Percentiles rank a stretch among this genome's conserved stretches.
Evolutionary conservation across 495 filamentous ascomycete genomes (phyloP).

Genomic region (Penicillium bovifimosum): DNA sequence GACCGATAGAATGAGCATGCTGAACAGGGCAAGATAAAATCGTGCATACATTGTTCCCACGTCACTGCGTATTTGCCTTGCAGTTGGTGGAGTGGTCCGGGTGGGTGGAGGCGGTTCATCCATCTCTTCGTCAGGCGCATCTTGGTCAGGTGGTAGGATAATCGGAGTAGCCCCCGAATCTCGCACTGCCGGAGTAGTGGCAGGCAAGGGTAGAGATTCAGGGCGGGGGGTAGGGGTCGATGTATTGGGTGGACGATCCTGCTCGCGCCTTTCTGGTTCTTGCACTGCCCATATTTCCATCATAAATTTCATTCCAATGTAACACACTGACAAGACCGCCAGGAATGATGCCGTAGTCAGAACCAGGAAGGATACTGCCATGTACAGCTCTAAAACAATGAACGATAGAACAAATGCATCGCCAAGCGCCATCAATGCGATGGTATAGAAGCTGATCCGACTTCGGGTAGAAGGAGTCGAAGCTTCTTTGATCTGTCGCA

Average conservation of each 20-base stretch:
- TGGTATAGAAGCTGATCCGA: conserved; percentile 83
- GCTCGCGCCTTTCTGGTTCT: conserved; percentile 68
- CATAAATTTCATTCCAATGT: conserved; percentile 77
- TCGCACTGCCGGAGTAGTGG: conserved; percentile 46
- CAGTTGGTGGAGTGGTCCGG: conserved; percentile 25
- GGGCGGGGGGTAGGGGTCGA: conserved; percentile 24
- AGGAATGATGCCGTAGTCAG: conserved; percentile 65
- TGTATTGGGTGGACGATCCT: conserved; percentile 31
- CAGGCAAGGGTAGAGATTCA: conserved; percentile 56
- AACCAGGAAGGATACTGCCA: conserved; percentile 61
- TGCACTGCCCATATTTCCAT: conserved; percentile 85
- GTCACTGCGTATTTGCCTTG: conserved; percentile 44
- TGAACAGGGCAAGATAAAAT: conserved; percentile 67
- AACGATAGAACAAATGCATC: conserved; percentile 68
- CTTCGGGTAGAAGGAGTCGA: conserved; percentile 92
- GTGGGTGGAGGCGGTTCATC: conserved; percentile 23
- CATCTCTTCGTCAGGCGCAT: conserved; percentile 45
- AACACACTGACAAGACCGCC: conserved; percentile 64
- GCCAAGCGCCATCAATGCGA: conserved; percentile 77
- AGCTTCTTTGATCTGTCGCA: conserved; percentile 83
- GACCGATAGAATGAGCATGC: conserved; percentile 66
- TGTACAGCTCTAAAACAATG: conserved; percentile 58
- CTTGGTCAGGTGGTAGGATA: conserved; percentile 81
- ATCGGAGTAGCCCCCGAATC: conserved; percentile 55
- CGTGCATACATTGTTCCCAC: conserved; percentile 73